Base-by-base conservation (phyloP, 2,329 filamentous ascomycete genomes). In the Lachnellula subtilissima region DNA sequence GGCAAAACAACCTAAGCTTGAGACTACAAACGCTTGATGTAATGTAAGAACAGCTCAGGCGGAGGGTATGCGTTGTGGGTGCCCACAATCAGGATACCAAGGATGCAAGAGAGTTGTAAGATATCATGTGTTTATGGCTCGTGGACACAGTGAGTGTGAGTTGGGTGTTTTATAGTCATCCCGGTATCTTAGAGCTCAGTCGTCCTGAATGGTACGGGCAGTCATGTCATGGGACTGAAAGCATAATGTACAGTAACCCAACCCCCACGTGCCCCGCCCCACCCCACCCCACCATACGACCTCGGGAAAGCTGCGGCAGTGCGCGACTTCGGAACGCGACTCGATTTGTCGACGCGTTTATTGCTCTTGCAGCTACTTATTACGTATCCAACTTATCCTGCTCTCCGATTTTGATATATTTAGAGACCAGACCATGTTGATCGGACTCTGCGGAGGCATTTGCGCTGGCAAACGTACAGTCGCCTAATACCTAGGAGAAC, bases 401-500 rank as follows among this genome's bases (percentile, higher is more conserved):
- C 28, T 9, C 28, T 9, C 12, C 28, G 9, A 32, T 9, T 11
- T 12, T 32, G 4, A 9, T 4, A 32, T 32, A 11, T 32, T 9
- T 2, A 32, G 9, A 42, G 32, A 17, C 17, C 28, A 91, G 32
- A 17, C 17, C 25, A 91, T 92, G 88, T 78, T 92, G 42, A 87
- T 91, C 60, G 88, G 88, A 54, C 79, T 92, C 58, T 91, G 88
- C 66, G 87, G 87, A 68, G 85, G 86, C 87, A 93, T 97, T 67
- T 97, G 92, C 76, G 86, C 93, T 49, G 94, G 94, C 67, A 97
- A 97, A 76, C 86, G 85, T 70, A 90, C 91, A 9, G 89, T 97
- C 62, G 91, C 91, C 56, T 83, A 89, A 53, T 97, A 96, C 71
- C 83, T 99, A 8, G 83, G 92, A 61, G 82, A 91, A 61, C 83